phyloP scores from a whole-genome alignment of 768 basidiomycete genomes.

The Mycena capillaripes region DNA sequence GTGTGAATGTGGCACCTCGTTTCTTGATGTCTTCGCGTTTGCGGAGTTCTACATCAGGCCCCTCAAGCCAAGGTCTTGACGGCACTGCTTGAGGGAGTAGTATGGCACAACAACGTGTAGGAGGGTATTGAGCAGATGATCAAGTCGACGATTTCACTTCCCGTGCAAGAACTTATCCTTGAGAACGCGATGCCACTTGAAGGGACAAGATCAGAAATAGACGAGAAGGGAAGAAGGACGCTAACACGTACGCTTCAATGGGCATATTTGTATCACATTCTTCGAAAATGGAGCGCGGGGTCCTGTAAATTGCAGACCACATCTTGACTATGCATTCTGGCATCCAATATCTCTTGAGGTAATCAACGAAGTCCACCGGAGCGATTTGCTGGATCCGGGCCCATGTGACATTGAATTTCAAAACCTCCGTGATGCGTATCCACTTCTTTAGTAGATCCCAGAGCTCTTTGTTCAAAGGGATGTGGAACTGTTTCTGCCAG shows the following conservation, averaged over 20 bases:
- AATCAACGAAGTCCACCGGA: conserved; percentile 30
- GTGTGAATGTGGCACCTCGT: conserved; percentile 3
- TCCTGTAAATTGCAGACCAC: conserved; percentile 42
- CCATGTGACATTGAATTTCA: conserved; percentile 37
- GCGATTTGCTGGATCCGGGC: conserved; percentile 27
- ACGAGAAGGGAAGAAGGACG: not conserved
- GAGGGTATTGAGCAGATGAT: conserved; percentile 41
- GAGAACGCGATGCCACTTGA: conserved; percentile 43
- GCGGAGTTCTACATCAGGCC: conserved; percentile 36
- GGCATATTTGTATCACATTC: conserved; percentile 46
- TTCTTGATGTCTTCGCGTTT: conserved; percentile 24
- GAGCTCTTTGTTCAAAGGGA: conserved; percentile 24
- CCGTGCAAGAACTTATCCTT: conserved; percentile 44
- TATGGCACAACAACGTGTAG: conserved; percentile 31
- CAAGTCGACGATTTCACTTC: conserved; percentile 40
- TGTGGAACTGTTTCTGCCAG: conserved; percentile 45
- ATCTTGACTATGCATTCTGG: conserved; percentile 4
- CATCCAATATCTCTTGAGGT: conserved; percentile 41
- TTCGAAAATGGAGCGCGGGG: conserved; percentile 28
- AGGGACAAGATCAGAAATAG: not conserved
- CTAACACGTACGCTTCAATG: conserved; percentile 36
- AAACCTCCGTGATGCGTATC: conserved; percentile 34
- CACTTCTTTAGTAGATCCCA: conserved; percentile 41
- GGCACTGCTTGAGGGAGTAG: conserved; percentile 35
- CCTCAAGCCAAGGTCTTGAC: conserved; percentile 42